Evolutionary conservation across 2,329 filamentous ascomycete species (phyloP).

Genomic region (Gremmenia infestans): DNA sequence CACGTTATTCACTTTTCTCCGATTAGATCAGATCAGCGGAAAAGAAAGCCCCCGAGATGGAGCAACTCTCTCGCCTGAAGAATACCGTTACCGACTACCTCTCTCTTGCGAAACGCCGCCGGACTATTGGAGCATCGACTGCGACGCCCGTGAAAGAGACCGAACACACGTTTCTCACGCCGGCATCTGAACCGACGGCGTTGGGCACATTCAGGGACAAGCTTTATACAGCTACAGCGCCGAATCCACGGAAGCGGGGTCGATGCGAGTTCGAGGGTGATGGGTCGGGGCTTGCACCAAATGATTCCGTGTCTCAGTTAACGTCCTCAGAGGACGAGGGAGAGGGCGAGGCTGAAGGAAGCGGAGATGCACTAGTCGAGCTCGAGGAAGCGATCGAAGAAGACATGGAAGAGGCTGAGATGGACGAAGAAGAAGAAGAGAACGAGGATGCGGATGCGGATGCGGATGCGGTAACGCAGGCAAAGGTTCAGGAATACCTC

Average conservation of each 20-base stretch:
- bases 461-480: conserved; percentile 13
- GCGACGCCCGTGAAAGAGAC: conserved; percentile 10
- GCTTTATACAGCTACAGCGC: conserved; percentile 12
- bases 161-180: conserved; percentile 14
- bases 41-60: conserved; percentile 17
- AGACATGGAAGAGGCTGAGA: conserved; percentile 5
- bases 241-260: conserved; percentile 24
- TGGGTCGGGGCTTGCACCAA: conserved; percentile 11
- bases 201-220: conserved; percentile 12
- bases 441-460: conserved; percentile 4
- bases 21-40: background rate
- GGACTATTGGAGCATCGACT: conserved; percentile 22
- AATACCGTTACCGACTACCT: conserved; percentile 26
- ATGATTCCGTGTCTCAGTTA: conserved; percentile 22
- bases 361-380: background rate
- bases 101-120: conserved; percentile 28
- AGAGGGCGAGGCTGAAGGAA: background rate
- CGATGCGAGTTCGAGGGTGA: conserved; percentile 13
- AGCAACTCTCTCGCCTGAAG: conserved; percentile 25
- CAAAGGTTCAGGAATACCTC: conserved; percentile 28
- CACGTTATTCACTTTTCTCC: background rate
- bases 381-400: background rate
- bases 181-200: conserved; percentile 17
- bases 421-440: conserved; percentile 7
- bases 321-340: conserved; percentile 2